phyloP scores from a whole-genome alignment of 331 rosid genomes.

The Arachis monticola region DNA sequence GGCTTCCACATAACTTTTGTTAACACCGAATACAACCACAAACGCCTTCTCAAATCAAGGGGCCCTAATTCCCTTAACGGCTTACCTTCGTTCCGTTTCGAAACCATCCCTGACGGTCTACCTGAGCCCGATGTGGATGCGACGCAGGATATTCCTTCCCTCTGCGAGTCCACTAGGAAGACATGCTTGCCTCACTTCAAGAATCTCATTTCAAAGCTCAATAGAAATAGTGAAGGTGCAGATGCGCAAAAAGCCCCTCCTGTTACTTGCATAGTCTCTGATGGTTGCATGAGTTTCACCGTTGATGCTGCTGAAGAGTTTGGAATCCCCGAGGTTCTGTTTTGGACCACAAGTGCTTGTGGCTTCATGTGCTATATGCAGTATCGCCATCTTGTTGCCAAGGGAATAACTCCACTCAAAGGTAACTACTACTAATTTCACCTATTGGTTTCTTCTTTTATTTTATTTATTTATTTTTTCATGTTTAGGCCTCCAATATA shows the following conservation, averaged over 20 bases:
- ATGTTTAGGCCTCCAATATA: too few species aligned
- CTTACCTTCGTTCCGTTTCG: conserved; percentile 59
- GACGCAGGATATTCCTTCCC: conserved; percentile 51
- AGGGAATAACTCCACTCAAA: conserved; percentile 57
- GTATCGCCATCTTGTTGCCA: conserved; percentile 40
- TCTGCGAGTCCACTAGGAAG: conserved; percentile 45
- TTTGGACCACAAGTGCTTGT: conserved; percentile 68
- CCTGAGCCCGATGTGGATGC: conserved; percentile 47
- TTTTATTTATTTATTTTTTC: too few species aligned
- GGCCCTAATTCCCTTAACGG: conserved; percentile 60
- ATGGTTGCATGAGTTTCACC: conserved; percentile 67
- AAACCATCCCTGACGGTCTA: conserved; percentile 74
- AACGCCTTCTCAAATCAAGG: conserved; percentile 65
- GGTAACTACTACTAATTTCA: conserved; percentile 34
- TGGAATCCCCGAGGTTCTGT: conserved; percentile 51
- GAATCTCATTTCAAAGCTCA: conserved; percentile 45
- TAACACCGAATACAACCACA: conserved; percentile 66
- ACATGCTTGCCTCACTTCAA: conserved; percentile 46
- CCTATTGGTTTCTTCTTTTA: not conserved
- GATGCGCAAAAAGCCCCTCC: conserved; percentile 39
- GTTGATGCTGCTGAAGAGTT: conserved; percentile 56
- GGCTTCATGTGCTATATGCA: conserved; percentile 60
- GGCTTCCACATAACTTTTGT: conserved; percentile 82
- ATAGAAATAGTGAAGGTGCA: not conserved
- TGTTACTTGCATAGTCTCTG: conserved; percentile 60